Conservation (phyloP, 1,284 basidiomycete species). For the Cryptococcus sp. region DNA sequence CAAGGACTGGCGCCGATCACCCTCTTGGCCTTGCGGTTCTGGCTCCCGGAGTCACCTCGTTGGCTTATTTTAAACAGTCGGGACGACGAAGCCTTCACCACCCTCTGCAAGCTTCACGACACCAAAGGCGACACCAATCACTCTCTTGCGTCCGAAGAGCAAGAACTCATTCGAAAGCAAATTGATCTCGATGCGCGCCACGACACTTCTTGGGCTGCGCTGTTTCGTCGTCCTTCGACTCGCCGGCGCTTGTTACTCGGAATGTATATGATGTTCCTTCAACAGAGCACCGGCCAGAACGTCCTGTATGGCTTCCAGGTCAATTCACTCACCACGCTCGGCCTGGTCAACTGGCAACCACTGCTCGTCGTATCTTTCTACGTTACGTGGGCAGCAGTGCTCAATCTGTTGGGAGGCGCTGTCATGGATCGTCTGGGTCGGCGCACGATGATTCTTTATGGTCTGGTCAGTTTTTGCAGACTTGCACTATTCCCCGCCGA, state of each 20-base stretch:
- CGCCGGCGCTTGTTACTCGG: conserved; percentile 5
- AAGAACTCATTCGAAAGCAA: conserved; percentile 10
- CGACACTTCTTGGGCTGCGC: conserved; percentile 1
- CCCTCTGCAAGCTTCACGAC: conserved; percentile 36
- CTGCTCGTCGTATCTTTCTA: conserved; percentile 6
- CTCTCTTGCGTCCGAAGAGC: conserved; percentile 9
- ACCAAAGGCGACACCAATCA: conserved; percentile 7
- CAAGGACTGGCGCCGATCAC: conserved; percentile 7
- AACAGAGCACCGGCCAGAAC: conserved; percentile 12
- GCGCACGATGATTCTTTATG: conserved; percentile 5
- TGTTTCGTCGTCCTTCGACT: conserved; percentile 4
- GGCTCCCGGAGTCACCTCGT: conserved; percentile 25
- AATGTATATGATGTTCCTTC: conserved; percentile 6
- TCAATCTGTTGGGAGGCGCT: conserved; percentile 6
- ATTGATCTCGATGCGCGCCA: conserved; percentile 16
- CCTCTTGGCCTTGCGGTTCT: conserved; percentile 1
- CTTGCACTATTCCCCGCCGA: background rate
- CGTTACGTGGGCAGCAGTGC: conserved; percentile 5
- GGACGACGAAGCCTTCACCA: conserved; percentile 33
- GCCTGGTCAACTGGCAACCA: conserved; percentile 7
- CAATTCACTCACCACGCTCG: conserved; percentile 7
- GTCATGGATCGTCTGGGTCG: conserved; percentile 8
- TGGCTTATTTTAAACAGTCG: conserved; percentile 40
- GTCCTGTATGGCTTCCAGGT: conserved; percentile 8
- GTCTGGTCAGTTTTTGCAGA: conserved; percentile 2